These are phyloP conservation scores for Chondrostereum purpureum DNA, from an alignment of 1,284 basidiomycete species.

Conservation along the genomic window DNA sequence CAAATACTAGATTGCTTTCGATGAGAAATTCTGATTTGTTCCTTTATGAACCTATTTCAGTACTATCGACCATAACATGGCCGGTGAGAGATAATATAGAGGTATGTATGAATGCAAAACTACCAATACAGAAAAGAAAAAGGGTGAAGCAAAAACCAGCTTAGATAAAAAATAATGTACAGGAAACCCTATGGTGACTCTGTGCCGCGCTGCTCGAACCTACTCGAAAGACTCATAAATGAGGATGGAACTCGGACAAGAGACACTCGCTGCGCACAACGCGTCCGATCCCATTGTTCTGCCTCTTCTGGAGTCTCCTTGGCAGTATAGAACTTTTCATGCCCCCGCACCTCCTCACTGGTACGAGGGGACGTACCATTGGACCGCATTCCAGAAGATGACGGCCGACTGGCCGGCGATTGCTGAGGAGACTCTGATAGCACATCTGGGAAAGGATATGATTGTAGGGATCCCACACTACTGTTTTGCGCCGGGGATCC, in stretches of 20 bases:
- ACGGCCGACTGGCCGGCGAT: not conserved
- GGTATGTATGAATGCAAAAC: no score
- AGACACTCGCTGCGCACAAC: constrained; percentile 77
- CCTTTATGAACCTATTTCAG: no score
- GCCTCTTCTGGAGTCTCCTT: constrained; percentile 52
- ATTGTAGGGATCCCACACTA: constrained; percentile 25
- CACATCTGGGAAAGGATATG: constrained; percentile 13
- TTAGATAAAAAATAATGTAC: constrained; percentile 2
- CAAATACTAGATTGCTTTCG: no score
- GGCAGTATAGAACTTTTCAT: constrained; percentile 41
- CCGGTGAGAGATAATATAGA: no score
- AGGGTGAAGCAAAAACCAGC: not conserved
- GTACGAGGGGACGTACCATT: constrained; percentile 15
- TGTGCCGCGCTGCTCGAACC: constrained; percentile 17
- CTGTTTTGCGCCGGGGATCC: constrained; percentile 33
- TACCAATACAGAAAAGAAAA: no score
- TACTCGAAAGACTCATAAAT: constrained; percentile 32
- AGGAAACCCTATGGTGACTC: constrained; percentile 3
- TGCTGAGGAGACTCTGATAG: not conserved
- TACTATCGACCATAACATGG: no score
- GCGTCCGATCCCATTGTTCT: constrained; percentile 80
- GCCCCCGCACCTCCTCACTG: constrained; percentile 21
- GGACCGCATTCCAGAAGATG: not conserved
- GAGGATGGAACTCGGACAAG: constrained; percentile 65
- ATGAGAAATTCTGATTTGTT: no score